Evolutionary conservation across 257 asterid genomes (phyloP).

Genomic region (Solanum pennellii): DNA sequence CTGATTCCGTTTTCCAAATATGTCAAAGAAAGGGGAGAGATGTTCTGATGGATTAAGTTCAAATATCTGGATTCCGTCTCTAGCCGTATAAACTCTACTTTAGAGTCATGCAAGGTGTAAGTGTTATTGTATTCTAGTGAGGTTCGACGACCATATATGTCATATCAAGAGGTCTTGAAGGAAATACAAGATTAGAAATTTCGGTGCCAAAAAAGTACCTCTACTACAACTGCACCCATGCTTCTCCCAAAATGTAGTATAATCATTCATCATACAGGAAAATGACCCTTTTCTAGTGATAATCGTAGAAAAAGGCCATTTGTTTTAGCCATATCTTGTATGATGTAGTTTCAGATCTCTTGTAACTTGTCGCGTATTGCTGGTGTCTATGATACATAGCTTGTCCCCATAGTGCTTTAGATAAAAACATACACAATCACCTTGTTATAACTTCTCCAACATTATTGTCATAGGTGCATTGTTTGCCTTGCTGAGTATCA

Average conservation of each 20-base stretch:
- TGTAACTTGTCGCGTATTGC: background rate
- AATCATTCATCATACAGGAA: background rate
- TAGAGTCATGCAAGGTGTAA: background rate
- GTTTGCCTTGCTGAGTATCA: constrained; percentile 71
- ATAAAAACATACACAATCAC: background rate
- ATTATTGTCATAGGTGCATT: constrained; percentile 39
- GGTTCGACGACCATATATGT: background rate
- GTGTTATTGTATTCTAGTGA: background rate
- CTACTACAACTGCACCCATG: background rate
- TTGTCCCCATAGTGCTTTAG: background rate
- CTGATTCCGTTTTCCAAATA: background rate
- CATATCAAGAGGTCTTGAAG: background rate
- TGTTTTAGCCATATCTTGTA: background rate
- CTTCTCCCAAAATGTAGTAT: background rate
- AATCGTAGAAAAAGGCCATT: background rate
- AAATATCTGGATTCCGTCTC: background rate
- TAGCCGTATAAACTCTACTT: background rate
- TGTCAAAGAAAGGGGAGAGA: background rate
- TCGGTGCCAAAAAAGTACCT: background rate
- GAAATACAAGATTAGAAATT: background rate
- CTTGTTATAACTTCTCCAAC: background rate
- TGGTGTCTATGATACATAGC: background rate
- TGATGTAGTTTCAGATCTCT: background rate
- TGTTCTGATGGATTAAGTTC: background rate
- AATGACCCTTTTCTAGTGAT: background rate